These are phyloP conservation scores for Trichoderma gamsii DNA, from an alignment of 495 filamentous ascomycete genomes.

Conservation along the genomic window DNA sequence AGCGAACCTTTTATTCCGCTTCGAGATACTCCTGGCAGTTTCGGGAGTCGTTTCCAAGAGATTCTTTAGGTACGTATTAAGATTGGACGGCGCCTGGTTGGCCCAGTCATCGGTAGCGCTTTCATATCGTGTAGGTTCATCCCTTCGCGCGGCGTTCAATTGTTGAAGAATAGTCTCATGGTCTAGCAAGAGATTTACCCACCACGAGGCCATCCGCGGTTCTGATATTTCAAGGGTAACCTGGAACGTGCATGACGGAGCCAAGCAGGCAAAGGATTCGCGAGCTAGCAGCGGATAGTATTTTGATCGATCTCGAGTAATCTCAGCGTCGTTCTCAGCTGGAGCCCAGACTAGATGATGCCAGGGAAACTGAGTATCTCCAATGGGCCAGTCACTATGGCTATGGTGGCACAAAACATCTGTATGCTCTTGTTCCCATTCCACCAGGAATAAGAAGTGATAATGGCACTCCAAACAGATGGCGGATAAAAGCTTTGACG, in stretches of 20 bases:
- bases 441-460: conserved; percentile 26
- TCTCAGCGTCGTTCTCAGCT: neutral
- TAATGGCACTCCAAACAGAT: conserved; percentile 31
- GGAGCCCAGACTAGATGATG: conserved; percentile 26
- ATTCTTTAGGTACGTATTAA: conserved; percentile 59
- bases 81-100: conserved; percentile 47
- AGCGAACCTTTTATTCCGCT: conserved; percentile 65
- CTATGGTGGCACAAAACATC: neutral
- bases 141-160: conserved; percentile 44
- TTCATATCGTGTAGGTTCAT: conserved; percentile 55
- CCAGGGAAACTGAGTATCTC: neutral
- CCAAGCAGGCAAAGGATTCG: conserved; percentile 54
- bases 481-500: conserved; percentile 21
- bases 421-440: neutral
- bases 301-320: conserved; percentile 12
- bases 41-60: conserved; percentile 32
- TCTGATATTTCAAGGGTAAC: conserved; percentile 50
- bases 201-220: conserved; percentile 45
- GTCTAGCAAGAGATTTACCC: conserved; percentile 53
- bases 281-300: conserved; percentile 26
- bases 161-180: conserved; percentile 45
- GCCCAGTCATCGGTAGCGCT: conserved; percentile 43
- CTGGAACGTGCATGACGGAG: conserved; percentile 46
- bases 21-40: conserved; percentile 51
- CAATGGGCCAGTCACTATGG: conserved; percentile 16